Evolutionary conservation across 805 yeast species (phyloP).

Genomic region (Kodamaea laetipori): DNA sequence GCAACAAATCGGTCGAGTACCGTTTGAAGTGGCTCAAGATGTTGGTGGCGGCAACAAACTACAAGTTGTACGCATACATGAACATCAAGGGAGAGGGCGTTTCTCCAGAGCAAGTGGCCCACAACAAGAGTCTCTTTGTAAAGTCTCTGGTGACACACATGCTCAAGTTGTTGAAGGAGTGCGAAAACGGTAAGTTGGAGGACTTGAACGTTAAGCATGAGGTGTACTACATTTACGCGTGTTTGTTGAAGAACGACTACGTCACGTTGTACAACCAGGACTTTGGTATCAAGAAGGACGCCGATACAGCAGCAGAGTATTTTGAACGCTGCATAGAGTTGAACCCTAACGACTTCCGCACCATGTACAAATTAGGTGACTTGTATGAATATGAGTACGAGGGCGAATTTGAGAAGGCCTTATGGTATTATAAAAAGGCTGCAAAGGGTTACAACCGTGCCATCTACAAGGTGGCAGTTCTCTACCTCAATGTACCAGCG

Average conservation of each 20-base stretch:
- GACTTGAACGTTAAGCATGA: slow-evolving; percentile 27
- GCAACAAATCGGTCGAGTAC: slow-evolving; percentile 44
- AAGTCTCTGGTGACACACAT: slow-evolving; percentile 43
- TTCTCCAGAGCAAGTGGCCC: slow-evolving; percentile 28
- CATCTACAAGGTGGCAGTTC: slow-evolving; percentile 42
- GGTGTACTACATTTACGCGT: slow-evolving; percentile 39
- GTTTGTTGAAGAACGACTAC: slow-evolving; percentile 40
- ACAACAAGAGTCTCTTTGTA: slow-evolving; percentile 38
- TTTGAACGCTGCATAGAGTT: slow-evolving; percentile 35
- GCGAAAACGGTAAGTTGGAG: slow-evolving; percentile 24
- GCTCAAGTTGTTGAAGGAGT: slow-evolving; percentile 37
- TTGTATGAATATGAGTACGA: slow-evolving; percentile 37
- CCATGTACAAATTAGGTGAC: slow-evolving; percentile 42
- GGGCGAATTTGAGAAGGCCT: slow-evolving; percentile 34
- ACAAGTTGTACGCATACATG: slow-evolving; percentile 40
- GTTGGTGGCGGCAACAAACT: slow-evolving; percentile 42
- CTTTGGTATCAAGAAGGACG: slow-evolving; percentile 34
- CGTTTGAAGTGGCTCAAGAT: slow-evolving; percentile 46
- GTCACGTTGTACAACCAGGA: slow-evolving; percentile 34
- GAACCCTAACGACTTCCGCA: slow-evolving; percentile 34
- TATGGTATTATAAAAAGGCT: slow-evolving; percentile 36
- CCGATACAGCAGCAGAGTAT: slow-evolving; percentile 31
- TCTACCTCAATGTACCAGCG: slow-evolving; percentile 37
- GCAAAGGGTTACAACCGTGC: slow-evolving; percentile 49
- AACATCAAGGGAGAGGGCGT: slow-evolving; percentile 45